Base-by-base conservation (phyloP, 805 yeast species). In the Candida ipomoeae region DNA sequence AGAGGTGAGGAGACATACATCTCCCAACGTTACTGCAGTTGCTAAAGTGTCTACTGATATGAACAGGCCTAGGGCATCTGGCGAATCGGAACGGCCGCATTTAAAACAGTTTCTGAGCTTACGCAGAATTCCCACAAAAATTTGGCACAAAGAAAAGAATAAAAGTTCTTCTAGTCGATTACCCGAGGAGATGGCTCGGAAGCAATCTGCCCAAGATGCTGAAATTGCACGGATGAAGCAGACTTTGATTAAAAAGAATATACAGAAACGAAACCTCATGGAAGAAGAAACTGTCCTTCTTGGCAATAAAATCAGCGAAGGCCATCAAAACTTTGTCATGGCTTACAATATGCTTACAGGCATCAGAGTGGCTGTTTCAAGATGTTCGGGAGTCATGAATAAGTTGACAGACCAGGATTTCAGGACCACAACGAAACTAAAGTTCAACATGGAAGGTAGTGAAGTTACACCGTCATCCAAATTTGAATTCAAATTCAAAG, bases 331-430 rank as follows among this genome's bases (percentile, higher is more conserved):
- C 66, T 94, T 85, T 61, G 88, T 90, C 26, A 83, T 92, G 75
- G 99, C 97, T 1, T 95, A 94, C 67, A 90, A 92, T 66, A 92
- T 94, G 97, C 78, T 95, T 51, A 91, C 98, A 0, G 99, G 99
- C 2, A 94, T 94, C 43, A 78, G 99, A 50, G 96, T 90, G 7
- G 91, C 97, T 0, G 98, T 94, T 0, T 89, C 96, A 3, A 75
- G 97, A 51, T 86, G 96, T 60, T 88, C 97, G 0, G 95, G 96
- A 35, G 77, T 85, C 10, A 87, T 89, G 80, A 80, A 85, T 48
- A 84, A 85, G 17, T 70, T 94, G 39, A 78, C 77, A 1, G 85
- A 82, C 45, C 77, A 72, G 14, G 97, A 92, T 64, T 94, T 91
- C 65, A 72, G 69, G 33, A 71, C 80, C 10, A 82, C 83, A 21